Evolutionary conservation across 2,329 filamentous ascomycete species (phyloP).

Genomic region (Penicillium glabrum): DNA sequence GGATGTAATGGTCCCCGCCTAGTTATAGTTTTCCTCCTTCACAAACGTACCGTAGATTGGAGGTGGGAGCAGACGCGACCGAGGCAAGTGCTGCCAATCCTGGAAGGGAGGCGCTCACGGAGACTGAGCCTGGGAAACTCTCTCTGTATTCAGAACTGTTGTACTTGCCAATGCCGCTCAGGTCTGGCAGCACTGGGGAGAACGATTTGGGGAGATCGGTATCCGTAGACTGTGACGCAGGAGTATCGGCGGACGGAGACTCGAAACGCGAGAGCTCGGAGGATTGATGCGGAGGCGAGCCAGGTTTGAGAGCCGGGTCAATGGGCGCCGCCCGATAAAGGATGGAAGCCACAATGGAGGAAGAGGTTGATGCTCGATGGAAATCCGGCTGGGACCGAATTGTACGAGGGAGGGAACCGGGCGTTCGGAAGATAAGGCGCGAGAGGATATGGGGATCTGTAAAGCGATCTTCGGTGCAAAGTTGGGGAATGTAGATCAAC

Average conservation of each 20-base stretch:
- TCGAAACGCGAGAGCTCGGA: conserved; percentile 39
- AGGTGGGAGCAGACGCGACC: conserved; percentile 53
- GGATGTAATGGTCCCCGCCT: neutral
- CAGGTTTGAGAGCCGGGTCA: conserved; percentile 48
- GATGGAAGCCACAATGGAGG: conserved; percentile 61
- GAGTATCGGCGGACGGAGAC: conserved; percentile 48
- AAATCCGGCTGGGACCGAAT: conserved; percentile 39
- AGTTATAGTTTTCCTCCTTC: neutral
- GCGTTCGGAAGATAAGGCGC: neutral
- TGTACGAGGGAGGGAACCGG: conserved; percentile 8
- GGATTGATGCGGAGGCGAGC: conserved; percentile 42
- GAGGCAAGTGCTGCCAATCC: conserved; percentile 61
- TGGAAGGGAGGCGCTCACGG: conserved; percentile 50
- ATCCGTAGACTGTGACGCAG: conserved; percentile 46
- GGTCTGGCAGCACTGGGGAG: conserved; percentile 36
- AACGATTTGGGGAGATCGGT: conserved; percentile 51
- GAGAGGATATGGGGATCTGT: neutral
- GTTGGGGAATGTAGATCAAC: neutral
- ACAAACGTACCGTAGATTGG: conserved; percentile 51
- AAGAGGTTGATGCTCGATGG: conserved; percentile 44
- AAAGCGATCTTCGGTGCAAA: neutral
- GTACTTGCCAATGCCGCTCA: conserved; percentile 31
- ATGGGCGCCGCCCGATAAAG: conserved; percentile 61
- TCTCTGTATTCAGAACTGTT: conserved; percentile 26
- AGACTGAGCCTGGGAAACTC: conserved; percentile 28